Base-by-base conservation (phyloP, 2,329 filamentous ascomycete genomes). In the Falciphora oryzae region DNA sequence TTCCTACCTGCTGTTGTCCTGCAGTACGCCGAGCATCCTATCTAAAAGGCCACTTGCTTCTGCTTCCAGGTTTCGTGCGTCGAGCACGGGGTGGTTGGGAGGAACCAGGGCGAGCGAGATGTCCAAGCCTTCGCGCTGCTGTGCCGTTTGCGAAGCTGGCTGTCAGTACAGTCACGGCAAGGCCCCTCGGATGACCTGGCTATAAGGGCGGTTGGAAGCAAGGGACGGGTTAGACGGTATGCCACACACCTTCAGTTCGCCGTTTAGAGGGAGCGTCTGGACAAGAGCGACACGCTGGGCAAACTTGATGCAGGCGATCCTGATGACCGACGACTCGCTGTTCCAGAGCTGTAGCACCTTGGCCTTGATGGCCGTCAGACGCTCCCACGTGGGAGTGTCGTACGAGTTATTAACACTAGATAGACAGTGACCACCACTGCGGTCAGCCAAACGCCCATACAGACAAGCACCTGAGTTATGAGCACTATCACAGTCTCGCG, bases 241-340 rank as follows among this genome's bases (percentile, higher is more conserved):
- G 67, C 58, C 35, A 57, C 85, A 75, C 85, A 97, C 92, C 80
- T 92, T 88, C 70, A 91, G 90, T 73, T 98, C 94, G 65, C 87
- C 82, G 69, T 91, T 90, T 65, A 89, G 79, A 60, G 92, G 92
- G n/a, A 89, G 88, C 14, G 92, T 97, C 77, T 99, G 94, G 25
- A 93, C 91, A 69, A 97, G 85, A 59, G 99, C 90, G 59, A 98
- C 92, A 68, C 92, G 88, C 79, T 99, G 94, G 53, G 92, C 89
- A 76, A 99, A 99, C 77, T 99, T 99, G 83, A 98, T 89, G 79
- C 95, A 98, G 81, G 93, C 96, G 75, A 98, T 89, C 71, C 89
- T 89, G 68, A 98, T 86, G 3, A 92, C 89, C 16, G 89, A 83
- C 18, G 86, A 80, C 25, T 91, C 89, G 58, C 82, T 85, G 70